Base-by-base conservation (phyloP, 73 alveolate species). In the Tetrahymena borealis region DNA sequence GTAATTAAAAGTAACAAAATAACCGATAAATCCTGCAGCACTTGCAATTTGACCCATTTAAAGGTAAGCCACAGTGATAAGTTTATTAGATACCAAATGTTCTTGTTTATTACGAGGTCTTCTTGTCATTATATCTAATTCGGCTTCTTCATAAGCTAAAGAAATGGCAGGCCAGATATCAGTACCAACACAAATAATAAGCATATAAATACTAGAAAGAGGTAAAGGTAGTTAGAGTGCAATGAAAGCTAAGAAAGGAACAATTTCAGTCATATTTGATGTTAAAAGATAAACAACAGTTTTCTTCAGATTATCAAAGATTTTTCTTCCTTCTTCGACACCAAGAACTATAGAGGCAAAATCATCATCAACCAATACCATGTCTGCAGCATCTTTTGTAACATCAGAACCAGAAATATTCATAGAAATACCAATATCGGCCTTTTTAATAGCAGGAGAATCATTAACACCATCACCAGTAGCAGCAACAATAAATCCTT, bases 361-460 rank as follows among this genome's bases (percentile, higher is more conserved):
- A 95, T 99, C 98, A 95, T 99, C 99, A 94, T 98, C 99, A 41
- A 98, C 93, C 40, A 99, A 96, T 85, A 97, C 90, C 98, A 99
- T 98, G 94, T 98, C 99, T 16, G 99, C 99, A n/a, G 99, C 99
- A 95, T 98, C 99, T 96, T 98, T 98, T 16, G 99, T 99, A 38
- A 99, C 99, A 96, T 99, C 99, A 60, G 99, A 97, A 36, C 99
- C 99, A 90, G 96, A 96, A 36, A 97, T 97, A 94, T 99, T 99
- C 99, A 97, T 97, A n/a, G 98, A 97, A 43, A 97, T 96, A 33
- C 99, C 99, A 91, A 97, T 97, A 96, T 97, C 99, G 15, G 98
- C 98, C 96, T 97, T 96, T 93, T 97, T 98, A 79, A 98, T 98
- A 18, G 99, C 99, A 24, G 99, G 99, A 12, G 98, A 96, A 93